A percentile compares a stretch with the other conserved stretches of the same genome.
phyloP scores from a whole-genome alignment of 1,284 basidiomycete genomes.

The Chalciporus sp. region DNA sequence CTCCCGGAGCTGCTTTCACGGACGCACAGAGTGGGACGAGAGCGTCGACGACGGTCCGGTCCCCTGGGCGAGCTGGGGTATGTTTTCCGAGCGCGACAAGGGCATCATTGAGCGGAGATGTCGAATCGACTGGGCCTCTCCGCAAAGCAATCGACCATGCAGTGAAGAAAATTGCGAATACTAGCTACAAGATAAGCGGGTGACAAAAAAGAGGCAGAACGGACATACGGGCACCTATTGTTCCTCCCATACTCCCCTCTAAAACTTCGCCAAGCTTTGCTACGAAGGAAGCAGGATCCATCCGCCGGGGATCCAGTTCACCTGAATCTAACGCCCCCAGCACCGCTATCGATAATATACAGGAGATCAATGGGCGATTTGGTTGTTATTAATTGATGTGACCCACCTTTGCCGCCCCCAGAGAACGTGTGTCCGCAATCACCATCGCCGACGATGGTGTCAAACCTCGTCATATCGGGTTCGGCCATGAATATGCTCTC shows the following conservation, averaged over 20 bases:
- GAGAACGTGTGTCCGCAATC: slow-evolving; percentile 39
- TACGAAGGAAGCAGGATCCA: slow-evolving; percentile 11
- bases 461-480: slow-evolving; percentile 43
- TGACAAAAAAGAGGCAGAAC: too few relatives aligned
- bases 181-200: slow-evolving; percentile 22
- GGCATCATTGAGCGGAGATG: slow-evolving; percentile 24
- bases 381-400: neutral
- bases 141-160: slow-evolving; percentile 32
- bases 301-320: slow-evolving; percentile 1
- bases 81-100: slow-evolving; percentile 41
- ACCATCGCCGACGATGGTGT: slow-evolving; percentile 42
- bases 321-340: slow-evolving; percentile 6
- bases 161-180: slow-evolving; percentile 58
- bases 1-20: neutral
- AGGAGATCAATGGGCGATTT: neutral
- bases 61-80: slow-evolving; percentile 55
- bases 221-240: slow-evolving; percentile 21
- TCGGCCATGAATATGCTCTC: slow-evolving; percentile 39
- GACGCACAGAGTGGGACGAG: slow-evolving; percentile 48
- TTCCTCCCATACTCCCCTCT: slow-evolving; percentile 18
- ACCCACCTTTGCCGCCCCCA: slow-evolving; percentile 29
- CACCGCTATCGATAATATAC: slow-evolving; percentile 2
- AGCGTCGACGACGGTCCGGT: slow-evolving; percentile 57
- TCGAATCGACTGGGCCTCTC: neutral
- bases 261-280: slow-evolving; percentile 14